A percentile compares a stretch with the other conserved stretches of the same genome.
phyloP scores from a whole-genome alignment of 208 protist genomes.

The Leishmania arabica region DNA sequence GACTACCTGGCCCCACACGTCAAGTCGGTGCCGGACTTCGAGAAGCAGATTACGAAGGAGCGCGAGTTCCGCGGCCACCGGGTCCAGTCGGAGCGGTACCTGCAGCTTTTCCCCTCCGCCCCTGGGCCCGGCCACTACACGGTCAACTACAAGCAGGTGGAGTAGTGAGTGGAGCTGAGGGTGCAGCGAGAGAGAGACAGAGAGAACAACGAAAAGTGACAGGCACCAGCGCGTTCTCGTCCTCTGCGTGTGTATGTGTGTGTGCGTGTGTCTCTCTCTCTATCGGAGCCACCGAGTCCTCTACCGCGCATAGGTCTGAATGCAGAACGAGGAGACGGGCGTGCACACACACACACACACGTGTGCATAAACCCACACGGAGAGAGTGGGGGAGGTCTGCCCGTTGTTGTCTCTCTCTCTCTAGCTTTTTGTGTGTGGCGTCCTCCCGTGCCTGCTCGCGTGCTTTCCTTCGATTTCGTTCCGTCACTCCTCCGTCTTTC shows the following conservation, averaged over 20 bases:
- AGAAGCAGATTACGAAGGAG: conserved; percentile 86
- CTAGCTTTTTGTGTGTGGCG: not conserved
- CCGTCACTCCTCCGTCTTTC: not conserved
- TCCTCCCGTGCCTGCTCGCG: not conserved
- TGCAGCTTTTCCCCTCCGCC: conserved; percentile 56
- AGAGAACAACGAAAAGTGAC: not conserved
- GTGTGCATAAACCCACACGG: too few relatives aligned
- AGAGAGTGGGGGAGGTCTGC: too few relatives aligned
- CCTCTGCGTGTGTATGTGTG: not conserved
- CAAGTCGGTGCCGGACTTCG: conserved; percentile 76
- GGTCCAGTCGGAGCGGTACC: conserved; percentile 74
- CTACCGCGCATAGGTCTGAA: too few relatives aligned
- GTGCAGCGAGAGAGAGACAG: too few relatives aligned
- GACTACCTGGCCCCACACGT: conserved; percentile 45
- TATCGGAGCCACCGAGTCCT: too few relatives aligned
- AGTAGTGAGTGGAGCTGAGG: conserved; percentile 22
- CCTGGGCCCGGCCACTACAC: conserved; percentile 76
- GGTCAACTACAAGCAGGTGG: conserved; percentile 53
- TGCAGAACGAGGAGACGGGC: too few relatives aligned
- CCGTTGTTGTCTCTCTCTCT: not conserved
- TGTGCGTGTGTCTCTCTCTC: not conserved
- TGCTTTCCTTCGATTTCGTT: not conserved
- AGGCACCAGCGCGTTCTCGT: not conserved
- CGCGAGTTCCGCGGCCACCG: conserved; percentile 80
- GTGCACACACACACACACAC: too few relatives aligned